Evolutionary conservation across 768 basidiomycete genomes (phyloP).

Genomic region (Trametes villosa): DNA sequence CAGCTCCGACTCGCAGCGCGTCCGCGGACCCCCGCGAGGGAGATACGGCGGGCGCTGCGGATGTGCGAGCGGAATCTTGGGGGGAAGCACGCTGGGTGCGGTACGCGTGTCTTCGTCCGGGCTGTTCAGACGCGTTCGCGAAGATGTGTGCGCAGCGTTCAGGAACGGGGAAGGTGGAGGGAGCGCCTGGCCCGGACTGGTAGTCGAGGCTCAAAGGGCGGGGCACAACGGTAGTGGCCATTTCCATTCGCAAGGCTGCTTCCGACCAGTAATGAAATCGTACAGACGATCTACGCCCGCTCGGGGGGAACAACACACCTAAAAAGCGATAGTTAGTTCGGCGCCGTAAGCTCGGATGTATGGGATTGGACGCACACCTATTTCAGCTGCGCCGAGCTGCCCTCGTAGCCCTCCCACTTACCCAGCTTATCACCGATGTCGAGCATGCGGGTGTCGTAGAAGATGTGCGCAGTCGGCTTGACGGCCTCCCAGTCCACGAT

Average conservation of each 20-base stretch:
- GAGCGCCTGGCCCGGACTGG: neutral
- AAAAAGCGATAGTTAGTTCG: no score
- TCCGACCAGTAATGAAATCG: neutral
- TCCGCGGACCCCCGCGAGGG: no score
- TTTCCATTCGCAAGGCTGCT: neutral
- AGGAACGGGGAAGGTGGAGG: neutral
- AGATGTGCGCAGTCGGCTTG: conserved; percentile 68
- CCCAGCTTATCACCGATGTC: conserved; percentile 58
- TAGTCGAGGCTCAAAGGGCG: neutral
- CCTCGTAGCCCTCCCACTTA: conserved; percentile 73
- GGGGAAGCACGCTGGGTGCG: neutral
- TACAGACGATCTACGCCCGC: no score
- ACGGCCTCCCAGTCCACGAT: conserved; percentile 57
- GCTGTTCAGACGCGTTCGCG: neutral
- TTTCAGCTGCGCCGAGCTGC: conserved; percentile 43
- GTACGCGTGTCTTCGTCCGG: neutral
- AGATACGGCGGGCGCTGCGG: conserved; percentile 3
- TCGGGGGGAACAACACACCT: no score
- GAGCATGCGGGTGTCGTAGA: conserved; percentile 65
- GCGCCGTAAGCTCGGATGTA: no score
- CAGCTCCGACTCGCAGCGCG: conserved; percentile 9
- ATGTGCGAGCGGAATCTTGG: neutral
- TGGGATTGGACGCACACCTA: conserved; percentile 21
- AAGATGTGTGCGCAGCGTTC: neutral
- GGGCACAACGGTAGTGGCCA: neutral